Conservation (phyloP, 306 rosid species). For the Castanea crenata region DNA sequence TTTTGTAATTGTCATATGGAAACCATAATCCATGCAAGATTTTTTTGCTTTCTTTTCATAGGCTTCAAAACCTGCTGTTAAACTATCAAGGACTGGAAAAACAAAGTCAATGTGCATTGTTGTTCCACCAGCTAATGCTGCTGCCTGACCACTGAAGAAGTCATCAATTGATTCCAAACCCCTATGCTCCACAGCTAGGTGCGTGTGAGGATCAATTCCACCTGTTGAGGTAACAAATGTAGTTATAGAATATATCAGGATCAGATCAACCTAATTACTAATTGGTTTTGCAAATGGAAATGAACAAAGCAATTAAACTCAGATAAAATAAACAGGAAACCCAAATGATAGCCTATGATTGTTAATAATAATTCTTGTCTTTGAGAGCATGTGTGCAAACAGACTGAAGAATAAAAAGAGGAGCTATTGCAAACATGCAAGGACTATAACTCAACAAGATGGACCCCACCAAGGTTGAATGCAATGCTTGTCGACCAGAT, state of each 20-base stretch:
- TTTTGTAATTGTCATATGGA: slow-evolving; percentile 94
- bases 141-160: slow-evolving; percentile 97
- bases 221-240: slow-evolving; percentile 51
- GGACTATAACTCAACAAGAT: slow-evolving; percentile 5
- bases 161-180: slow-evolving; percentile 58
- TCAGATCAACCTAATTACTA: not conserved
- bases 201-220: slow-evolving; percentile 98
- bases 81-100: slow-evolving; percentile 69
- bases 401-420: not conserved
- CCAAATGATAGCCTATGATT: not conserved
- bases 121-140: slow-evolving; percentile 97
- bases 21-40: slow-evolving; percentile 94
- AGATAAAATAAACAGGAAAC: not conserved
- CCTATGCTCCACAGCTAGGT: slow-evolving; percentile 74
- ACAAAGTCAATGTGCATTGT: slow-evolving; percentile 96
- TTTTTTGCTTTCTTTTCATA: slow-evolving; percentile 72
- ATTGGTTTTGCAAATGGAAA: not conserved
- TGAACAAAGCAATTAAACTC: not conserved
- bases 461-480: not conserved
- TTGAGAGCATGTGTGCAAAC: not conserved
- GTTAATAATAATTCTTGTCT: not conserved
- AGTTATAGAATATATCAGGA: slow-evolving; percentile 5
- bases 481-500: not conserved
- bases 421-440: not conserved
- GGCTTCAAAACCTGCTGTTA: slow-evolving; percentile 72